Conservation (phyloP, 2,329 filamentous ascomycete species). For the Cladosporium phlei region DNA sequence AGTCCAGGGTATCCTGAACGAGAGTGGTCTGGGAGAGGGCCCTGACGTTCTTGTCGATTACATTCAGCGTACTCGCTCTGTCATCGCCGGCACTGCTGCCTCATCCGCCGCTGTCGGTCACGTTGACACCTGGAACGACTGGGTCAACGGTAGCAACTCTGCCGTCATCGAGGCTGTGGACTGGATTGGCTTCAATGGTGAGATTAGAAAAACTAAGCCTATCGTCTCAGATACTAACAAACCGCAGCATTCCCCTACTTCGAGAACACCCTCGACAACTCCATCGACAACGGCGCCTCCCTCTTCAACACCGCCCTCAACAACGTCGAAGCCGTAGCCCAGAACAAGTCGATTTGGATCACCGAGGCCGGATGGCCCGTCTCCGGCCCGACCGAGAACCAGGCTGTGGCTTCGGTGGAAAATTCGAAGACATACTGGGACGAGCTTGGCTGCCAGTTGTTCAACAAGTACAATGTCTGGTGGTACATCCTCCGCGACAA, state of each 20-base stretch:
- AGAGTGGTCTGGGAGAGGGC: slow-evolving; percentile 58
- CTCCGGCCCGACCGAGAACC: slow-evolving; percentile 57
- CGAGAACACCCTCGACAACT: slow-evolving; percentile 64
- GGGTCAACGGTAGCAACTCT: slow-evolving; percentile 67
- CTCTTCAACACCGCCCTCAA: slow-evolving; percentile 66
- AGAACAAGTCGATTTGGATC: slow-evolving; percentile 72
- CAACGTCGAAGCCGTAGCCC: slow-evolving; percentile 54
- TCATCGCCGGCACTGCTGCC: slow-evolving; percentile 56
- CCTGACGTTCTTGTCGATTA: slow-evolving; percentile 62
- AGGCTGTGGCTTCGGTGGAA: slow-evolving; percentile 57
- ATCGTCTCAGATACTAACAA: background rate
- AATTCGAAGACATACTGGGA: slow-evolving; percentile 82
- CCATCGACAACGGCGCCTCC: slow-evolving; percentile 57
- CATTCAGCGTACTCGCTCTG: slow-evolving; percentile 62
- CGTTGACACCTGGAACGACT: slow-evolving; percentile 78
- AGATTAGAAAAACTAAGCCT: background rate
- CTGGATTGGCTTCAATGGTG: slow-evolving; percentile 75
- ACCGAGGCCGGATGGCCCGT: slow-evolving; percentile 88
- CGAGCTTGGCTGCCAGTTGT: slow-evolving; percentile 66
- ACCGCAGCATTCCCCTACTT: slow-evolving; percentile 65
- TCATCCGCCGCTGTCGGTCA: slow-evolving; percentile 64
- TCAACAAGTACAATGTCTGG: slow-evolving; percentile 59
- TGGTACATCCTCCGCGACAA: slow-evolving; percentile 72
- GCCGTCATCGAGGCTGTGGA: slow-evolving; percentile 66
- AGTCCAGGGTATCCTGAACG: slow-evolving; percentile 59